Conservation (phyloP, 2,329 filamentous ascomycete species). For the Emergomyces orientalis region DNA sequence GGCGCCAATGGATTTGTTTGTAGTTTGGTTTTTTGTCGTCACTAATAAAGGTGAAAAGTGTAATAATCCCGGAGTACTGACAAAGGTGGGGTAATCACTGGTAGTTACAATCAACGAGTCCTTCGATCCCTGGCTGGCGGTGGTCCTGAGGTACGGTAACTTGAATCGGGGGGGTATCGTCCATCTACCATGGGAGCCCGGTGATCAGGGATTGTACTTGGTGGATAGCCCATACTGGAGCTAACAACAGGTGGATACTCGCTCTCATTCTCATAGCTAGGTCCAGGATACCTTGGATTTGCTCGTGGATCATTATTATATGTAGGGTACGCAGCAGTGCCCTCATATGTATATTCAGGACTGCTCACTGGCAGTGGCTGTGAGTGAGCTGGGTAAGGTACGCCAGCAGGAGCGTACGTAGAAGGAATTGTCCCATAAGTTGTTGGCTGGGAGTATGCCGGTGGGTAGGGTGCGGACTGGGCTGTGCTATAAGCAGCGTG, state of each 20-base stretch:
- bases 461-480: neutral
- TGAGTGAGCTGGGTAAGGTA: slow-evolving; percentile 26
- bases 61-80: neutral
- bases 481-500: slow-evolving; percentile 10
- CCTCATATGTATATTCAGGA: slow-evolving; percentile 28
- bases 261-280: slow-evolving; percentile 34
- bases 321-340: slow-evolving; percentile 25
- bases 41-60: neutral
- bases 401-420: slow-evolving; percentile 28
- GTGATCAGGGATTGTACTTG: slow-evolving; percentile 33
- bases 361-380: slow-evolving; percentile 32
- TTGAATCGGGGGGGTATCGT: slow-evolving; percentile 35
- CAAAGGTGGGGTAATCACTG: neutral
- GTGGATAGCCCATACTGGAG: slow-evolving; percentile 33
- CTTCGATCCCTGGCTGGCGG: slow-evolving; percentile 29
- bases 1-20: neutral
- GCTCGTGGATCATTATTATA: slow-evolving; percentile 23
- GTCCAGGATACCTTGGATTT: slow-evolving; percentile 35
- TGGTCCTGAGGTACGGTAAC: slow-evolving; percentile 28
- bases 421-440: slow-evolving; percentile 26
- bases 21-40: neutral
- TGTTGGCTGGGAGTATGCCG: neutral
- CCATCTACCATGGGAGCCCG: slow-evolving; percentile 35
- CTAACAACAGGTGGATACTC: slow-evolving; percentile 35
- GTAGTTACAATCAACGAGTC: slow-evolving; percentile 21